Conservation (phyloP, 1,284 basidiomycete genomes). For the Apiotrichum gracile region DNA sequence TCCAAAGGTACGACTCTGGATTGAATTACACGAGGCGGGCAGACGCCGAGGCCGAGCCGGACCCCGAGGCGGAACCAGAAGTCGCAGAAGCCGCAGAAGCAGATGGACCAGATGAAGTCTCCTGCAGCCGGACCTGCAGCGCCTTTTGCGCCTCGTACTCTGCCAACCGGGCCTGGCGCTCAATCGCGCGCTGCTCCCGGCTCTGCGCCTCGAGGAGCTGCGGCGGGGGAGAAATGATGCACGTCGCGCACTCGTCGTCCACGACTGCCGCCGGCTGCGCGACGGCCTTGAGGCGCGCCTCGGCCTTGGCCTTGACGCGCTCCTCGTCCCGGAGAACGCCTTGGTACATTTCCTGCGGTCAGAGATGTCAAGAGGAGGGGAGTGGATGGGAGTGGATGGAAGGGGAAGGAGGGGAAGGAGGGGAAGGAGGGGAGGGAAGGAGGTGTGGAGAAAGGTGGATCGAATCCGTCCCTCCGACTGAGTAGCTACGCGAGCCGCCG, state of each 20-base stretch:
- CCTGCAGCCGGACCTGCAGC: slow-evolving; percentile 22
- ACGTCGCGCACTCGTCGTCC: slow-evolving; percentile 40
- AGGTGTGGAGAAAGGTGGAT: background rate
- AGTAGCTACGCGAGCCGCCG: background rate
- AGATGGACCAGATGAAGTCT: too few species aligned
- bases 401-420: slow-evolving; percentile 17
- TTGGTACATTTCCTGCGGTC: slow-evolving; percentile 74
- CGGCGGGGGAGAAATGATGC: slow-evolving; percentile 37
- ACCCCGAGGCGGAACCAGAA: too few species aligned
- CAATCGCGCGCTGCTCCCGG: slow-evolving; percentile 24
- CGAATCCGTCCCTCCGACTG: too few species aligned
- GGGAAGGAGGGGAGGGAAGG: background rate
- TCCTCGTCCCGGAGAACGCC: slow-evolving; percentile 84
- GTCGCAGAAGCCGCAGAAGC: too few species aligned
- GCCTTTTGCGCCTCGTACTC: slow-evolving; percentile 40
- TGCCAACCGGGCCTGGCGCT: slow-evolving; percentile 25
- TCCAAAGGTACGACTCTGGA: too few species aligned
- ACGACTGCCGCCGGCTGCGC: slow-evolving; percentile 27
- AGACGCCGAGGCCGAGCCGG: too few species aligned
- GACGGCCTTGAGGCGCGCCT: slow-evolving; percentile 2
- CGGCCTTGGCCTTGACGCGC: slow-evolving; percentile 47
- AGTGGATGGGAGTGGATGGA: slow-evolving; percentile 3
- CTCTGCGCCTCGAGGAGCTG: slow-evolving; percentile 34
- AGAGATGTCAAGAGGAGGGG: slow-evolving; percentile 3
- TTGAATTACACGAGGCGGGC: too few species aligned